Evolutionary conservation across 2,329 filamentous ascomycete species (phyloP).

Genomic region (Kalaharituber pfeilii): DNA sequence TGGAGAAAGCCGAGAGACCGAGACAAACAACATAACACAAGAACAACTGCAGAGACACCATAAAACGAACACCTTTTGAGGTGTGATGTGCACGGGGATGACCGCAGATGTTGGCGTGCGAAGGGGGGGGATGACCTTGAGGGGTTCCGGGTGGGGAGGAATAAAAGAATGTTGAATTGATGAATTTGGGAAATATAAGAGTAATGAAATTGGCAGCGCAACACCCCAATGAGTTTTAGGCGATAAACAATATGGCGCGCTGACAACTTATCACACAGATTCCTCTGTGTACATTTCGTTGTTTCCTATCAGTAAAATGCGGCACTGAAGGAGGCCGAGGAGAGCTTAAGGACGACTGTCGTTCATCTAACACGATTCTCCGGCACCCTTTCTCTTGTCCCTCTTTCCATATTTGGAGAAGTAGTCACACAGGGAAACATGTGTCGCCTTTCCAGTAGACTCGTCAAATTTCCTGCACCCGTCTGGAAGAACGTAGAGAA

Average conservation of each 20-base stretch:
- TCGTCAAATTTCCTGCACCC: conserved; percentile 45
- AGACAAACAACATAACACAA: neutral
- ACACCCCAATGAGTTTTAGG: neutral
- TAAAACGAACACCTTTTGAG: neutral
- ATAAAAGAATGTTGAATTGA: no score
- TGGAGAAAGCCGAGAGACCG: neutral
- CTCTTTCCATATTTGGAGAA: conserved; percentile 24
- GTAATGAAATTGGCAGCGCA: neutral
- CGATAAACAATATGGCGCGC: neutral
- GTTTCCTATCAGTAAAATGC: neutral
- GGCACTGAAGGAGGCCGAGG: neutral
- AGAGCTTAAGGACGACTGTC: no score
- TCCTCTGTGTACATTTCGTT: neutral
- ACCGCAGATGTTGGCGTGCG: no score
- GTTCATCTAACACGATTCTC: neutral
- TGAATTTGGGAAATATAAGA: neutral
- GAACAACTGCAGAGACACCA: neutral
- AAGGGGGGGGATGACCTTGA: no score
- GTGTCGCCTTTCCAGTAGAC: conserved; percentile 38
- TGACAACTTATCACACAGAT: neutral
- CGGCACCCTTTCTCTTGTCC: neutral
- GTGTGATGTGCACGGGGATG: no score
- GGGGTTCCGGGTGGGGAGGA: no score
- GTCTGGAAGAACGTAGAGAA: no score
- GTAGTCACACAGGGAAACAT: conserved; percentile 36